Conservation (phyloP, 2,329 filamentous ascomycete species). For the Alternaria sp. region DNA sequence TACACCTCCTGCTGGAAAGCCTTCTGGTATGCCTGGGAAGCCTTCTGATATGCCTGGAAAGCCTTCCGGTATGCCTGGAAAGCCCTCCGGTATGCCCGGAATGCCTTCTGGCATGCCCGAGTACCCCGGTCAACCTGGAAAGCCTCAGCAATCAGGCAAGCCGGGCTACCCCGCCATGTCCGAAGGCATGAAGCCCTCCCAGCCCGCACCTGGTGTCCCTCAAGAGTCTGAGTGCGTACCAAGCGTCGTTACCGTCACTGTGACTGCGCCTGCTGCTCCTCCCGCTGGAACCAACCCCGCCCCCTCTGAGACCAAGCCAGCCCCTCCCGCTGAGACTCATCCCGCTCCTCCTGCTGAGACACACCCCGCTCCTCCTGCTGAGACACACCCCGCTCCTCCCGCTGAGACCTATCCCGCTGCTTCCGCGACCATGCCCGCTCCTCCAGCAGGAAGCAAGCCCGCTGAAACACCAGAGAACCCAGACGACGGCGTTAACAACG, state of each 20-base stretch:
- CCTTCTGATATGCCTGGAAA: neutral
- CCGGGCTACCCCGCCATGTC: neutral
- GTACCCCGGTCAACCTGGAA: neutral
- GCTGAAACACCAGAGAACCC: neutral
- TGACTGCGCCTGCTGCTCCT: neutral
- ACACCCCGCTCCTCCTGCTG: too few relatives aligned
- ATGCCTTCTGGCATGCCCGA: neutral
- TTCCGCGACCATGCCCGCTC: neutral
- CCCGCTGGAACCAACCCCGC: neutral
- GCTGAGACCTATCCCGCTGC: neutral
- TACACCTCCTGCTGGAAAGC: neutral
- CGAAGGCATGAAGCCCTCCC: neutral
- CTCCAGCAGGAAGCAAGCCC: neutral
- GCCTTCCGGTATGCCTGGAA: neutral
- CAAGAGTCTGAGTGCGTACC: neutral
- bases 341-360: neutral
- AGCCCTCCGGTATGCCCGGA: neutral
- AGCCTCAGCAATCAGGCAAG: neutral
- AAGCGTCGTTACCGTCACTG: neutral
- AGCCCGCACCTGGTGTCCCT: neutral
- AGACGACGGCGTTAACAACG: neutral
- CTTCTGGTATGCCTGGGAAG: neutral
- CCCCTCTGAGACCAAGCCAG: neutral
- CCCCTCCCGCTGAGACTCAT: neutral
- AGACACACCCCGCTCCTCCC: neutral